These are phyloP conservation scores for Cryptosporidium ryanae DNA, from an alignment of 169 alveolate genomes.

Conservation along the genomic window DNA sequence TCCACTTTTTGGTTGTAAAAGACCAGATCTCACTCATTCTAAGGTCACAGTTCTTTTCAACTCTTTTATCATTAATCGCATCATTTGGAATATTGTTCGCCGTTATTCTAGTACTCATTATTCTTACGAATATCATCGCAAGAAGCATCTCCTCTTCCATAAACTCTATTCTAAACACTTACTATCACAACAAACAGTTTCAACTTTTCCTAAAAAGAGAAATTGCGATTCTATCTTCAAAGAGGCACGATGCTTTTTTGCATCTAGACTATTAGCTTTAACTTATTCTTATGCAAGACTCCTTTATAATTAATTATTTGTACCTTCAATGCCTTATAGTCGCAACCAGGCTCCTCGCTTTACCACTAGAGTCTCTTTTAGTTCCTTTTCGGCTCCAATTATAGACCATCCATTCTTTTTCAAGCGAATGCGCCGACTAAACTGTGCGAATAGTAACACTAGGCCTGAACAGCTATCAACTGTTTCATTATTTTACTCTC, in stretches of 20 bases:
- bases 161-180: constrained; percentile 48
- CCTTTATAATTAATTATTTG: too few species aligned
- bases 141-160: constrained; percentile 63
- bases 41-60: constrained; percentile 54
- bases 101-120: constrained; percentile 6
- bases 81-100: constrained; percentile 1
- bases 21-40: constrained; percentile 1
- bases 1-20: constrained; percentile 32
- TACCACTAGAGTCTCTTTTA: too few species aligned
- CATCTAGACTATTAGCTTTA: constrained; percentile 39
- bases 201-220: constrained; percentile 53
- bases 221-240: constrained; percentile 58
- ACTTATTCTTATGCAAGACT: too few species aligned
- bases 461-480: too few species aligned
- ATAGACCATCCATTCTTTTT: too few species aligned
- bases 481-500: too few species aligned
- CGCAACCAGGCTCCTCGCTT: too few species aligned
- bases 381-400: too few species aligned
- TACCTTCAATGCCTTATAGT: too few species aligned
- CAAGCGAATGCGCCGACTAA: too few species aligned
- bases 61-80: constrained; percentile 8
- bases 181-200: constrained; percentile 59
- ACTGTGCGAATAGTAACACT: too few species aligned
- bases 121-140: constrained; percentile 34
- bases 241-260: constrained; percentile 60